These are phyloP conservation scores for Flaveria brownii DNA, from an alignment of 129 eudicot genomes.

Conservation along the genomic window DNA sequence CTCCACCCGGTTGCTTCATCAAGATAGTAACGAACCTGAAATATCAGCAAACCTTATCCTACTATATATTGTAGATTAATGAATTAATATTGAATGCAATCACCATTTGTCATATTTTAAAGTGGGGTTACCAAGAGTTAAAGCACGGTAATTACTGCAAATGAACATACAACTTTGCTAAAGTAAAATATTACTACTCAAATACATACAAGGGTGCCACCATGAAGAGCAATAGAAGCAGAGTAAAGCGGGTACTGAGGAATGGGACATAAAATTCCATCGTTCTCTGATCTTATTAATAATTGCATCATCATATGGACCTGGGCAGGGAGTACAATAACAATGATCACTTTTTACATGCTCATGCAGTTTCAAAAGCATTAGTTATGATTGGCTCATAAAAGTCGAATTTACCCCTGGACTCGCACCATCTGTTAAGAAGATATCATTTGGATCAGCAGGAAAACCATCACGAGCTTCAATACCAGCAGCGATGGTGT, in stretches of 20 bases:
- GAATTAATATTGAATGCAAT: neutral
- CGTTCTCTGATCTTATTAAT: conserved; percentile 75
- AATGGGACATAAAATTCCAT: conserved; percentile 92
- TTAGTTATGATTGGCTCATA: neutral
- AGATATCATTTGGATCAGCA: conserved; percentile 81
- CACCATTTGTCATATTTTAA: neutral
- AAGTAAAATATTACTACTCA: neutral
- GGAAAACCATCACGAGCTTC: conserved; percentile 97
- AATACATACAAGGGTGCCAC: conserved; percentile 88
- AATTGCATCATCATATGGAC: conserved; percentile 99
- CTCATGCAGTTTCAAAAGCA: neutral
- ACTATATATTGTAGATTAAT: neutral
- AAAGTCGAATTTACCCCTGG: conserved; percentile 58
- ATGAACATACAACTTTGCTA: neutral
- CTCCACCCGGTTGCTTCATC: conserved; percentile 98
- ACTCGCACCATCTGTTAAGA: conserved; percentile 96
- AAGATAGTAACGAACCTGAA: conserved; percentile 93
- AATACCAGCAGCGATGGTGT: conserved; percentile 87
- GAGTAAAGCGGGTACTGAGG: conserved; percentile 98
- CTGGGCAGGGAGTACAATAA: conserved; percentile 33
- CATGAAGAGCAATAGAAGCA: conserved; percentile 96
- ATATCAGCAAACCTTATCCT: neutral
- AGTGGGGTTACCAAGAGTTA: neutral
- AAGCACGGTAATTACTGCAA: neutral
- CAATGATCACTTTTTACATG: neutral